Percentiles rank a stretch among this genome's conserved stretches.
Conservation (phyloP, 352 stramenopile genomes). For the Pythium phragmiticola region DNA sequence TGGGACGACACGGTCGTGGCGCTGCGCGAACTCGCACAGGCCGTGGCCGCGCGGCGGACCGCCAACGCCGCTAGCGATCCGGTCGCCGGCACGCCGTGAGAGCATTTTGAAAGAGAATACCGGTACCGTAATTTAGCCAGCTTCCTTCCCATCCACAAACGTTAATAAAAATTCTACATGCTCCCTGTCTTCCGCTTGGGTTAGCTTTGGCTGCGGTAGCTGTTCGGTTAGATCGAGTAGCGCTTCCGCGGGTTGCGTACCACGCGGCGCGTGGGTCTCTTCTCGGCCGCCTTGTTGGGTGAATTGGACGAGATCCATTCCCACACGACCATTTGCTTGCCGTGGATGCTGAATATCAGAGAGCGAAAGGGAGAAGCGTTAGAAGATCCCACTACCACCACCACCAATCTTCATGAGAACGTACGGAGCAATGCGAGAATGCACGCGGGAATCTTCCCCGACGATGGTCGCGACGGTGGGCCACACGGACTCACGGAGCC, state of each 20-base stretch:
- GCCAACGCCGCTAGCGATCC: constrained; percentile 2
- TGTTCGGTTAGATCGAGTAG: constrained; percentile 23
- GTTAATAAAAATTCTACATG: background rate
- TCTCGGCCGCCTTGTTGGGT: constrained; percentile 25
- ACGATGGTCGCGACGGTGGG: constrained; percentile 53
- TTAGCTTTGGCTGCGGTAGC: background rate
- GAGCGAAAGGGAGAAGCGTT: background rate
- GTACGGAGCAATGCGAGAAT: constrained; percentile 42
- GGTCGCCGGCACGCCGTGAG: background rate
- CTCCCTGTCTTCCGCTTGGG: background rate
- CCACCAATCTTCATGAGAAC: constrained; percentile 15
- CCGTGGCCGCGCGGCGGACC: constrained; percentile 51
- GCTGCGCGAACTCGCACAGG: constrained; percentile 55
- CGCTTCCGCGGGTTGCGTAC: constrained; percentile 23
- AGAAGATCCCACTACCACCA: background rate
- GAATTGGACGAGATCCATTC: constrained; percentile 61
- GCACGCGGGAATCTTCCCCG: constrained; percentile 56
- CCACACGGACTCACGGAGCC: constrained; percentile 57
- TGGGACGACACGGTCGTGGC: constrained; percentile 77
- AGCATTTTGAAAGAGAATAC: background rate
- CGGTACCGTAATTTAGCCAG: constrained; percentile 24
- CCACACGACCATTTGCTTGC: constrained; percentile 51
- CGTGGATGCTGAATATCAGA: constrained; percentile 20
- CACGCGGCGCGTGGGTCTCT: constrained; percentile 3
- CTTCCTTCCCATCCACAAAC: background rate